These are phyloP conservation scores for Phaeotremella skinneri DNA, from an alignment of 768 basidiomycete genomes.

Conservation along the genomic window DNA sequence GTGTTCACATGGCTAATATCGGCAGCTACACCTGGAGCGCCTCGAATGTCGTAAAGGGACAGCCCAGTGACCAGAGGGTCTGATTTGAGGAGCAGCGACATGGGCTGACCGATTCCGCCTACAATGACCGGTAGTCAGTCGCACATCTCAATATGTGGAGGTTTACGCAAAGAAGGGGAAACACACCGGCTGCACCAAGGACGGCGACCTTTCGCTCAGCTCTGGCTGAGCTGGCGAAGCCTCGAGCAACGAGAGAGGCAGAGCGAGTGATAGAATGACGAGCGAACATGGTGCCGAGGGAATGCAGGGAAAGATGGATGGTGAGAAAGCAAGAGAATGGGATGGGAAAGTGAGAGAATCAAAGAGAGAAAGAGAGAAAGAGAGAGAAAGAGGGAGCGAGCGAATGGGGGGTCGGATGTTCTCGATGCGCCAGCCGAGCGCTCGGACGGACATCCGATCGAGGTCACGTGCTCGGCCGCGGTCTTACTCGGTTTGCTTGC, in stretches of 20 bases:
- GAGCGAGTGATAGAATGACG: slow-evolving; percentile 31
- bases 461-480: too few species aligned
- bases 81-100: slow-evolving; percentile 84
- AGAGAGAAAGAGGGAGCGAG: not conserved
- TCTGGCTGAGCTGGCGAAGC: slow-evolving; percentile 50
- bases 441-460: too few species aligned
- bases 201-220: slow-evolving; percentile 57
- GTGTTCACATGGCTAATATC: slow-evolving; percentile 94
- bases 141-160: not conserved
- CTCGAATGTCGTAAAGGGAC: slow-evolving; percentile 79
- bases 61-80: slow-evolving; percentile 77
- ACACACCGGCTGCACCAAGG: slow-evolving; percentile 86
- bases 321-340: too few species aligned
- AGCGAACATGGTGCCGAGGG: slow-evolving; percentile 46
- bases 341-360: too few species aligned
- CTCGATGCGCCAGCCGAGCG: not conserved
- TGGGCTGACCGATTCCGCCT: slow-evolving; percentile 97
- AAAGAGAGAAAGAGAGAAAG: not conserved
- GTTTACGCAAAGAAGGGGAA: slow-evolving; percentile 4
- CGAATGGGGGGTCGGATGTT: not conserved
- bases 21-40: slow-evolving; percentile 89
- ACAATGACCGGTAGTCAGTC: slow-evolving; percentile 1
- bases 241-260: slow-evolving; percentile 36
- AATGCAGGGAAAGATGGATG: not conserved
- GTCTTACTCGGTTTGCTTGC: too few species aligned